These are phyloP conservation scores for Ceratocystis diversiconidia DNA, from an alignment of 2,329 filamentous ascomycete species.

Conservation along the genomic window DNA sequence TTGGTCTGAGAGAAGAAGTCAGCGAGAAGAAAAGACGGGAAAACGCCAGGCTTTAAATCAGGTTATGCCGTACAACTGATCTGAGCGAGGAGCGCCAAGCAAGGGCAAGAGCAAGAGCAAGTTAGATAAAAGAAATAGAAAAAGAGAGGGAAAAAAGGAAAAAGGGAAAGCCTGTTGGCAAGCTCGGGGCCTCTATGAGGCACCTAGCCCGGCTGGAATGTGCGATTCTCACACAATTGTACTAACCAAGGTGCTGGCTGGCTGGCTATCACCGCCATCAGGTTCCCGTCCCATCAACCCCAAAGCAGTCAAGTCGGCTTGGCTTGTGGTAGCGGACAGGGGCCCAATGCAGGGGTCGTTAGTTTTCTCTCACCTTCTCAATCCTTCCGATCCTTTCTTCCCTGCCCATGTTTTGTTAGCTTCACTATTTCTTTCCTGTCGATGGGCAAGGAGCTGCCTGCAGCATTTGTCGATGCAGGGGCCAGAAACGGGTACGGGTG, in stretches of 20 bases:
- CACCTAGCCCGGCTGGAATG: conserved; percentile 7
- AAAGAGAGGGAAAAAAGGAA: not conserved
- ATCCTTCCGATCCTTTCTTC: not conserved
- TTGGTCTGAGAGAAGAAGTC: not conserved
- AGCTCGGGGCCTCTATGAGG: not conserved
- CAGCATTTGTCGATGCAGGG: not conserved
- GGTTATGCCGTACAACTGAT: not conserved
- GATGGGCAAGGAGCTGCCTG: not conserved
- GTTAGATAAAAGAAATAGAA: not conserved
- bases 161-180: not conserved
- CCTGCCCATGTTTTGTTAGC: not conserved
- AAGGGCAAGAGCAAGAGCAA: not conserved
- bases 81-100: not conserved
- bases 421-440: not conserved
- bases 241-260: not conserved
- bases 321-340: not conserved
- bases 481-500: not conserved
- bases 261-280: not conserved
- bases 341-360: not conserved
- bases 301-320: not conserved
- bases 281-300: not conserved
- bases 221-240: not conserved
- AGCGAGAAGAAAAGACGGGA: not conserved
- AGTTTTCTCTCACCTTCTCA: not conserved
- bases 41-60: conserved; percentile 4